Percentiles rank a stretch among this genome's conserved stretches.
Conservation (phyloP, 2,329 filamentous ascomycete genomes). For the Remersonia thermophila region DNA sequence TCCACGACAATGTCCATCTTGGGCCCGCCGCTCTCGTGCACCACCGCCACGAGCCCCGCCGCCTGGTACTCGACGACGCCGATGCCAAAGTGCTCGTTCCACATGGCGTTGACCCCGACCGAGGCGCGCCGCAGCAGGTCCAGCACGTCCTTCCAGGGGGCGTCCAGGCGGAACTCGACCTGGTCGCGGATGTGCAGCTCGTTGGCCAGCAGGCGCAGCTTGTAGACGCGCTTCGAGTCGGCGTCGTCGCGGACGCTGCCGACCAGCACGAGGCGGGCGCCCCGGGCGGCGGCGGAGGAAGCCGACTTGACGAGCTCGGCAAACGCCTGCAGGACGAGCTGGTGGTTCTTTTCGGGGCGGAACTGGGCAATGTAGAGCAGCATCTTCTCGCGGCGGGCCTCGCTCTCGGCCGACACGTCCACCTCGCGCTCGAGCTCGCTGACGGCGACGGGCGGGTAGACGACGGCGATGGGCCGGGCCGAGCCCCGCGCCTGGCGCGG, state of each 20-base stretch:
- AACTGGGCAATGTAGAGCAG: conserved; percentile 96
- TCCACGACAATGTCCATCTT: conserved; percentile 85
- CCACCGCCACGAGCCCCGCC: conserved; percentile 81
- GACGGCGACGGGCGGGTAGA: conserved; percentile 89
- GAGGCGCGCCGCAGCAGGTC: conserved; percentile 64
- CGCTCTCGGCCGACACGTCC: conserved; percentile 55
- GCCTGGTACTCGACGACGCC: conserved; percentile 97
- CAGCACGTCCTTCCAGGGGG: conserved; percentile 76
- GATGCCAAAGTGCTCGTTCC: conserved; percentile 99
- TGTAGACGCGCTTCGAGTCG: conserved; percentile 75
- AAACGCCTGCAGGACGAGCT: conserved; percentile 75
- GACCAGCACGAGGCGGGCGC: conserved; percentile 65
- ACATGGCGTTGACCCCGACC: conserved; percentile 95
- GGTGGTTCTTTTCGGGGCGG: conserved; percentile 92
- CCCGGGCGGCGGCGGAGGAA: conserved; percentile 32
- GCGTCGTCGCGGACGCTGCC: conserved; percentile 81
- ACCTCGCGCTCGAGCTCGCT: conserved; percentile 67
- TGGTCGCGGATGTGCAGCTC: conserved; percentile 74
- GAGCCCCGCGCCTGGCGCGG: conserved; percentile 35
- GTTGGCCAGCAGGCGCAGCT: conserved; percentile 72
- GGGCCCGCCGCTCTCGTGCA: conserved; percentile 86
- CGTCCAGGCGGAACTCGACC: conserved; percentile 82
- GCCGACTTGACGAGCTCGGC: conserved; percentile 55
- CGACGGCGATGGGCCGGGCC: conserved; percentile 50
- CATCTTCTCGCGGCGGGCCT: conserved; percentile 55